A percentile compares a stretch with the other conserved stretches of the same genome.
These are phyloP conservation scores for Sphaerostilbella broomeana DNA, from an alignment of 2,329 filamentous ascomycete genomes.

Conservation along the genomic window DNA sequence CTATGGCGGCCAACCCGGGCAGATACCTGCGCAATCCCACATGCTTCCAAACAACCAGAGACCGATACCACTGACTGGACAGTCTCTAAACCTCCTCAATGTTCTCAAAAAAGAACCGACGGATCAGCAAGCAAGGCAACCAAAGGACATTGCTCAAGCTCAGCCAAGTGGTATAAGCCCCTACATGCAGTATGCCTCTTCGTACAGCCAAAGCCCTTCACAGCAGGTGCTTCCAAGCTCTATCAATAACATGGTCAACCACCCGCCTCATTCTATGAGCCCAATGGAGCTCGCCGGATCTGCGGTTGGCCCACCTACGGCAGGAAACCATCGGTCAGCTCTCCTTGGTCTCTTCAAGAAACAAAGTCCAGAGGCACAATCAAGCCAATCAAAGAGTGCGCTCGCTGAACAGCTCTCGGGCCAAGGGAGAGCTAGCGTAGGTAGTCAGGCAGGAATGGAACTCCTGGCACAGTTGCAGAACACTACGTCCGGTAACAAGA, in stretches of 20 bases:
- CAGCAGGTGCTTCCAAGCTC: constrained; percentile 1
- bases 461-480: constrained; percentile 5
- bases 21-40: constrained; percentile 16
- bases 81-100: constrained; percentile 39
- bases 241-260: neutral
- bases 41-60: constrained; percentile 14
- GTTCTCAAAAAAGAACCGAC: constrained; percentile 34
- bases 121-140: too few relatives aligned
- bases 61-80: constrained; percentile 30
- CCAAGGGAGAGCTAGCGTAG: neutral
- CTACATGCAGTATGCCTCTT: neutral
- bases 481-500: neutral
- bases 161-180: neutral
- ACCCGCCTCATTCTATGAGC: constrained; percentile 11
- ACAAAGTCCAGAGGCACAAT: constrained; percentile 15
- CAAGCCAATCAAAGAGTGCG: neutral
- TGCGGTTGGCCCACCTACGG: constrained; percentile 17
- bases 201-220: constrained; percentile 5
- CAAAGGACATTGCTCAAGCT: neutral
- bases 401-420: neutral
- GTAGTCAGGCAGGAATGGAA: neutral
- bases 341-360: constrained; percentile 51
- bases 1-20: constrained; percentile 6
- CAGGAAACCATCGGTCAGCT: constrained; percentile 38
- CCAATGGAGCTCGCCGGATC: constrained; percentile 25